These are phyloP conservation scores for Anisodus tanguticus DNA, from an alignment of 257 asterid genomes.

Conservation along the genomic window DNA sequence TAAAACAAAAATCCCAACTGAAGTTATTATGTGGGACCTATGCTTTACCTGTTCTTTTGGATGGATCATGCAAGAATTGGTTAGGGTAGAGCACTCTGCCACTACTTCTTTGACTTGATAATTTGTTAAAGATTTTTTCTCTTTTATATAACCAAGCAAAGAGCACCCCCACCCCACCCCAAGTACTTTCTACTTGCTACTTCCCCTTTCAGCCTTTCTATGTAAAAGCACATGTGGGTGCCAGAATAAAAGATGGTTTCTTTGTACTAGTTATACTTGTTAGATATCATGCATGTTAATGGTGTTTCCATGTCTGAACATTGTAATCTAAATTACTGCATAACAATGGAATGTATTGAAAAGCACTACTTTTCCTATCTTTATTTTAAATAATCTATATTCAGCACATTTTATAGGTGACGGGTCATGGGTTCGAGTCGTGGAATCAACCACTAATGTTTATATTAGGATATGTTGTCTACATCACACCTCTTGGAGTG, in stretches of 20 bases:
- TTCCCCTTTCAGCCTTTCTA: not conserved
- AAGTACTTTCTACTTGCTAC: not conserved
- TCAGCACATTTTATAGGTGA: too few relatives aligned
- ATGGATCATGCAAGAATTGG: conserved; percentile 25
- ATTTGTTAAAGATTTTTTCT: not conserved
- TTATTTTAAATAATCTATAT: not conserved
- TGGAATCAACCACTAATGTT: too few relatives aligned
- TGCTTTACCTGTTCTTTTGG: conserved; percentile 29
- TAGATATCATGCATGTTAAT: not conserved
- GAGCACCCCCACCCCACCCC: not conserved
- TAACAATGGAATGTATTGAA: not conserved
- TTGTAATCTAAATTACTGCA: not conserved
- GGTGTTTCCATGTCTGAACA: not conserved
- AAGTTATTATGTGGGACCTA: conserved; percentile 26
- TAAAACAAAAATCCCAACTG: not conserved
- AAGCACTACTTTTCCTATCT: not conserved
- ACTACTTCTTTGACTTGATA: conserved; percentile 25
- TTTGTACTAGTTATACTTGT: not conserved
- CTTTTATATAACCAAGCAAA: not conserved
- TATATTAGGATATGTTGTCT: too few relatives aligned
- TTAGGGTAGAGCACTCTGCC: conserved; percentile 27
- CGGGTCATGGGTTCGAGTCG: too few relatives aligned
- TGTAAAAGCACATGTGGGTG: conserved; percentile 4
- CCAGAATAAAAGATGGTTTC: not conserved
- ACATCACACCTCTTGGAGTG: too few relatives aligned